Evolutionary conservation across 192 early-diverging fungal species (phyloP), one percentile per base, ranked within the genome.

Genomic region (Linnemannia zychae): DNA sequence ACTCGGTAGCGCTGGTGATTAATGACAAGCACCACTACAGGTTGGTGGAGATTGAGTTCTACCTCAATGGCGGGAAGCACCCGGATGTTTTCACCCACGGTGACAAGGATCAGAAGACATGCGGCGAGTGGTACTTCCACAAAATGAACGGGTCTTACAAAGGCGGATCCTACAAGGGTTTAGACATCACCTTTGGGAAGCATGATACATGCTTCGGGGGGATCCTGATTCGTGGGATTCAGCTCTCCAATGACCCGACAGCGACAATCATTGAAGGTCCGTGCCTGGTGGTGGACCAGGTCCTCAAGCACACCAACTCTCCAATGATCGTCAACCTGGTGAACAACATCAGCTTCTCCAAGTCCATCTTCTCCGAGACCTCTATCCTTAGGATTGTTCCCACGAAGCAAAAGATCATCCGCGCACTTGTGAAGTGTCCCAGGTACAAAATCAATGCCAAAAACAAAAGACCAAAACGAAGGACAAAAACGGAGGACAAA

Each of bases 41-140:
- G 38, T 36, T 85, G 34, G 50, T 85, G 44, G 83, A 85, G 63
- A 71, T 85, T 46, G 83, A 85, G 71, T 85, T 85, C 67, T 85
- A 85, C 79, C 76, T 85, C 33, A 74, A 76, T 52, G 83, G 79
- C 57, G 53, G 40, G 37, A 71, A 47, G 44, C 83, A 85, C 63
- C 49, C 28, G 69, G 83, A 85, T 48, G 73, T 78, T 13, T 85
- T 70, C 72, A 66, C 77, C 47, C 83, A 85, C 67, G 50, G 78
- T 9, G 72, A 85, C 71, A 71, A 76, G 33, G 72, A 85, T 31
- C 83, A 85, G 75, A 66, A 53, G 40, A 85, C 68, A 7, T 67
- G 67, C 44, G 77, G 77, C 48, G 77, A 85, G 67, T 85, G 76
- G 73, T 85, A 85, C 67, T 85, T 85, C 47, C 83, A 85, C 66